Conservation (phyloP, 2,329 filamentous ascomycete species). For the Chalaropsis ovoidea region DNA sequence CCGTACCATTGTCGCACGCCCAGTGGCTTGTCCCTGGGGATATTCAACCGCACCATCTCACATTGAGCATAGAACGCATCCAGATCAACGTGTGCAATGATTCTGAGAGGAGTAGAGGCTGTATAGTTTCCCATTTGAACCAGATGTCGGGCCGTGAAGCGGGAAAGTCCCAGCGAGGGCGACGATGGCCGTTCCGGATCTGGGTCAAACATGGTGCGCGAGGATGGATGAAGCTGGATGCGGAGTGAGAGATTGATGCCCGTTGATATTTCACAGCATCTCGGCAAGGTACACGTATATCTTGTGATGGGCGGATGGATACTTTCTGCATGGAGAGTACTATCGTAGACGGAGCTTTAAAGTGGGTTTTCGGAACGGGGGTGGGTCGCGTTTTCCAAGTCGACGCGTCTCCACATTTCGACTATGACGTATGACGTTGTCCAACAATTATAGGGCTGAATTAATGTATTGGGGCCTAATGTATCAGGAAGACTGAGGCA, state of each 20-base stretch:
- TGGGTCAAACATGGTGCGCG: too few species aligned
- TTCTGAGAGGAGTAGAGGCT: constrained; percentile 65
- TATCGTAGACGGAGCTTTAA: background rate
- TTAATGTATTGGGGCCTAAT: too few species aligned
- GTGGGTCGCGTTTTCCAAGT: background rate
- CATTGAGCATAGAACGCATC: constrained; percentile 98
- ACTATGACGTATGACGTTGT: background rate
- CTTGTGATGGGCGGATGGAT: too few species aligned
- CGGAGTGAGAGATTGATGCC: too few species aligned
- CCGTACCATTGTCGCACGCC: constrained; percentile 83
- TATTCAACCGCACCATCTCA: constrained; percentile 76
- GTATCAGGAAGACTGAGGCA: too few species aligned
- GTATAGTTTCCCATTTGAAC: constrained; percentile 62
- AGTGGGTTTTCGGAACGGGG: background rate
- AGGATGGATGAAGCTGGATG: too few species aligned
- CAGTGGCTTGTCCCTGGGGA: constrained; percentile 65
- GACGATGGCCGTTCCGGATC: constrained; percentile 13
- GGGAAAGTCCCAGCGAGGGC: constrained; percentile 42
- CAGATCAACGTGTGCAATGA: constrained; percentile 84
- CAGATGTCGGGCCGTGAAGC: constrained; percentile 78
- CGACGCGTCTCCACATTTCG: background rate
- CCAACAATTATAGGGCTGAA: too few species aligned
- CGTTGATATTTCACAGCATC: too few species aligned
- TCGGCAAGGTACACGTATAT: too few species aligned
- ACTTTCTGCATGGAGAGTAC: background rate